A percentile compares a stretch with the other conserved stretches of the same genome.
These are phyloP conservation scores for Acacia melanoxylon DNA, from an alignment of 306 rosid species.

Conservation along the genomic window DNA sequence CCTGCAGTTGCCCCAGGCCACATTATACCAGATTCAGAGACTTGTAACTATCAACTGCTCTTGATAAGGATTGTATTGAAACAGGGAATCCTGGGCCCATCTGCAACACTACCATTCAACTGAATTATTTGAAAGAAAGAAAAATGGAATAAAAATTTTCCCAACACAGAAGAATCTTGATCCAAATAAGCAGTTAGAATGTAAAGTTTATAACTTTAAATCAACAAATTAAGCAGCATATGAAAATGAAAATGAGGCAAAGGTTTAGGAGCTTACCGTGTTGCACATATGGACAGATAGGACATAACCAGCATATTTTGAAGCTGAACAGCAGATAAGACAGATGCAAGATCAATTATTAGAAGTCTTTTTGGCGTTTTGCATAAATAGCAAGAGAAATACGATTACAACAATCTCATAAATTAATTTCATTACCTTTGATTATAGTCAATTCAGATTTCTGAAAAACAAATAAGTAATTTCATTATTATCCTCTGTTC, in stretches of 20 bases:
- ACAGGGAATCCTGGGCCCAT: constrained; percentile 91
- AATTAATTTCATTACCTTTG: neutral
- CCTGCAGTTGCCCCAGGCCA: constrained; percentile 16
- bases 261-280: constrained; percentile 64
- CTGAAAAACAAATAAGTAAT: neutral
- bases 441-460: neutral
- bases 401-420: neutral
- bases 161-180: neutral
- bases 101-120: constrained; percentile 46
- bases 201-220: constrained; percentile 16
- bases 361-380: no score
- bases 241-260: constrained; percentile 9
- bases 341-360: constrained; percentile 18
- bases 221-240: constrained; percentile 3
- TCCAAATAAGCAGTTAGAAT: neutral
- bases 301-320: constrained; percentile 94
- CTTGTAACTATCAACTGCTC: constrained; percentile 91
- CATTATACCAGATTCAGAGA: constrained; percentile 46
- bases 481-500: no score
- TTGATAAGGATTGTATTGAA: constrained; percentile 83
- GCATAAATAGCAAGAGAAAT: no score
- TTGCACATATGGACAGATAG: constrained; percentile 85
- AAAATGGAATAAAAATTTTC: neutral
- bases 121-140: constrained; percentile 7
- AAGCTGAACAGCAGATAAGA: constrained; percentile 59